These are phyloP conservation scores for Neurospora africana DNA, from an alignment of 495 filamentous ascomycete species.

Conservation along the genomic window DNA sequence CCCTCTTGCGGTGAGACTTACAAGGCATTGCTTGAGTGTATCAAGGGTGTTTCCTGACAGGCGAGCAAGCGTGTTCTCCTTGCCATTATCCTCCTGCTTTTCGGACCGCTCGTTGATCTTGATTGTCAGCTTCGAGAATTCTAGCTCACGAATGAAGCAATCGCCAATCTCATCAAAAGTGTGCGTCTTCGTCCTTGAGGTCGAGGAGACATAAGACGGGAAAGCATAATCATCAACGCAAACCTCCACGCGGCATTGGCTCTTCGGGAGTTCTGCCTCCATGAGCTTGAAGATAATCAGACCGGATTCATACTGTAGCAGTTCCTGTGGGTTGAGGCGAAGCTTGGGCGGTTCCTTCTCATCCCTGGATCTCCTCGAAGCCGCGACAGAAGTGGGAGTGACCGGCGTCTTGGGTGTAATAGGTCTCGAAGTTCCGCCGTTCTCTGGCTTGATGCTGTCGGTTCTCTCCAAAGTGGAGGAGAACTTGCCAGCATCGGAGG, in stretches of 20 bases:
- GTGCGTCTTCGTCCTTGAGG: conserved; percentile 50
- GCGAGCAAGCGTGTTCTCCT: conserved; percentile 67
- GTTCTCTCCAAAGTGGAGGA: conserved; percentile 22
- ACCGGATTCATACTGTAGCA: conserved; percentile 78
- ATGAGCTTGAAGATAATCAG: conserved; percentile 91
- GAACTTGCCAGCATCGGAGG: conserved; percentile 29
- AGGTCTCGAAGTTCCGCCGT: conserved; percentile 10
- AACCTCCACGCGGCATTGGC: conserved; percentile 71
- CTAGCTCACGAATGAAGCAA: conserved; percentile 90
- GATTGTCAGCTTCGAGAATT: conserved; percentile 86
- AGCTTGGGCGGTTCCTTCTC: conserved; percentile 61
- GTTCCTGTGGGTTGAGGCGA: conserved; percentile 63
- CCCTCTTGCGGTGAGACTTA: conserved; percentile 29
- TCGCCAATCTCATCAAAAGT: conserved; percentile 87
- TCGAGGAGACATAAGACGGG: conserved; percentile 74
- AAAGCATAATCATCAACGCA: conserved; percentile 92
- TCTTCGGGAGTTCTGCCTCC: conserved; percentile 69
- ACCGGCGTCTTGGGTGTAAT: conserved; percentile 28
- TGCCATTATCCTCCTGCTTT: conserved; percentile 56
- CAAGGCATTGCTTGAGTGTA: conserved; percentile 75
- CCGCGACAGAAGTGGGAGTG: conserved; percentile 19
- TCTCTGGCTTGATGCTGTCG: conserved; percentile 14
- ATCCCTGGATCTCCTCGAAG: conserved; percentile 46
- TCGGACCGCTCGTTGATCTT: conserved; percentile 67
- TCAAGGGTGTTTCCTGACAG: conserved; percentile 76